Evolutionary conservation across 2,329 filamentous ascomycete species (phyloP).

Genomic region (Aspergillus sp.): DNA sequence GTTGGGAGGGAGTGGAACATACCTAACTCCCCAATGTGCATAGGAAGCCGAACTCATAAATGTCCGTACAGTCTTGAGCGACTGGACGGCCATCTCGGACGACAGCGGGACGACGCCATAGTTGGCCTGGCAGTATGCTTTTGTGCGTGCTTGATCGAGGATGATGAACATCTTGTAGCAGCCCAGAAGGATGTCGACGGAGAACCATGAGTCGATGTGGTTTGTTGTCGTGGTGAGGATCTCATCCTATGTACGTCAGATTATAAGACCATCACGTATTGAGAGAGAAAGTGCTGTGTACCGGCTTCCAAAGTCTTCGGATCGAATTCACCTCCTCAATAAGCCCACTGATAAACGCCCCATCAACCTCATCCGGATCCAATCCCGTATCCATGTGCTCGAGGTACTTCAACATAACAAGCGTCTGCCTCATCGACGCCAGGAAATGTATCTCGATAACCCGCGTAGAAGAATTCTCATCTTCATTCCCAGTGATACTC

Average conservation of each 20-base stretch:
- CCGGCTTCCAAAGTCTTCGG: neutral
- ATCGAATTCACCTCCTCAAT: neutral
- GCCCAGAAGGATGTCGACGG: constrained; percentile 24
- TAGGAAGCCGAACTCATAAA: neutral
- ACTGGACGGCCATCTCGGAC: neutral
- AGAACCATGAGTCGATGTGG: constrained; percentile 25
- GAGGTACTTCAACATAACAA: neutral
- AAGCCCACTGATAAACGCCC: neutral
- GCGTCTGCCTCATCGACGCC: neutral
- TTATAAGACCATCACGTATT: accelerated
- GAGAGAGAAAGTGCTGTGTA: neutral
- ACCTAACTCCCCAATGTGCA: constrained; percentile 2
- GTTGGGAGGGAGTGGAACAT: neutral
- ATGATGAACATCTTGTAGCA: constrained; percentile 29
- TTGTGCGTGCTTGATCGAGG: constrained; percentile 15
- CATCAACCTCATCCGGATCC: neutral
- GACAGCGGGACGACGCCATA: neutral
- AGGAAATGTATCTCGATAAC: neutral
- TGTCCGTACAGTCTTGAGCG: neutral
- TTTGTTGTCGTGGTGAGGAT: constrained; percentile 7
- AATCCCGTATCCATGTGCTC: neutral
- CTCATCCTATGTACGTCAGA: neutral
- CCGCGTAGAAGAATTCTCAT: constrained; percentile 13
- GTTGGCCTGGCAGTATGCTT: neutral
- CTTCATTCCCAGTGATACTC: constrained; percentile 22